Evolutionary conservation across 305 asterid genomes (phyloP), one percentile per base, ranked within the genome.

Genomic region (Fraxinus dipetala): DNA sequence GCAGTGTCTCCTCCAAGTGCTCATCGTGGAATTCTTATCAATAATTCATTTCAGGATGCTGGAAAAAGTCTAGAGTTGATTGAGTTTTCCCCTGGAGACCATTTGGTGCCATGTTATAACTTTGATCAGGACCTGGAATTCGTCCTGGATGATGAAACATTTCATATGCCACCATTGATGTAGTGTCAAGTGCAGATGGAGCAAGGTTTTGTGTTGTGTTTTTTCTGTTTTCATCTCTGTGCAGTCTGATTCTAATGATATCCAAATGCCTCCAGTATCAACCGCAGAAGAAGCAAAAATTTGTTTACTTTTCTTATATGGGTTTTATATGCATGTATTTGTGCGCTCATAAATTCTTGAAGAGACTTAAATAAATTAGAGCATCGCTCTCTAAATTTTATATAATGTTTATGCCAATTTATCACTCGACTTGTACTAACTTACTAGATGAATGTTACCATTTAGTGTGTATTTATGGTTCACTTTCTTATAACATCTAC

Each of bases 141-240:
- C 30, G 67, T 65, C 4, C 83, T 91, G 72, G 89, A 89, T 45
- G 91, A 83, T 43, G 78, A 86, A 80, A 77, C 88, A 28, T 85
- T 77, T 86, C 87, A 82, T 34, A 51, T 86, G 80, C 83, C 90
- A 77, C 84, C 86, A 2, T 73, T 87, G 79, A 83, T 79, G 87
- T 85, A 79, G 40, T 83, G 83, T 84, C 93, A 86, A 81, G 90
- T 83, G 83, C 89, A 87, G 84, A 79, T 87, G 81, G 92, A 88
- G 85, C 83, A 54, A 16, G 63, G 2, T 54, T 54, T 54, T 16
- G 9, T 54, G 63, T 54, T n/a, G 24, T 36, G 43, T 36, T 36
- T 51, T 45, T 51, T 51, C 63, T 51, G 7, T n/a, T 16, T 51
- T 51, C 24, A 5, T 48, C 8, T 51, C 22, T 16, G 63, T 51